A percentile compares a stretch with the other conserved stretches of the same genome.
Evolutionary conservation across 2,329 filamentous ascomycete genomes (phyloP).

Genomic region (Rhytidhysteron rufulum): DNA sequence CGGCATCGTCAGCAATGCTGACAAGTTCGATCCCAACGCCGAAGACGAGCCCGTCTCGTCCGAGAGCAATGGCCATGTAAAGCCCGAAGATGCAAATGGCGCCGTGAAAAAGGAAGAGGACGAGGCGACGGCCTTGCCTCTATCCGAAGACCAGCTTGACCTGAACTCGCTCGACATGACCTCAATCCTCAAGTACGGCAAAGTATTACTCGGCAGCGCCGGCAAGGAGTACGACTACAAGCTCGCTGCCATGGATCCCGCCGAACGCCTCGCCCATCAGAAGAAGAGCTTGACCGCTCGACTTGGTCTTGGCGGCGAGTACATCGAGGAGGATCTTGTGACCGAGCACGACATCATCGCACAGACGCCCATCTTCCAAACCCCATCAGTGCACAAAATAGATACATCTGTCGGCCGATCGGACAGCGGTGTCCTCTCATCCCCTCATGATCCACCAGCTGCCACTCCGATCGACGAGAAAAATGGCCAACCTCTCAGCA

Average conservation of each 20-base stretch:
- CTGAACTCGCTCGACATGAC: conserved; percentile 74
- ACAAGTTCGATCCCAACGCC: conserved; percentile 81
- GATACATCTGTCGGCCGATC: conserved; percentile 48
- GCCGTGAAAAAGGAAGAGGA: conserved; percentile 49
- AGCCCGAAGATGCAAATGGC: conserved; percentile 52
- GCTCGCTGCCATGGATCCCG: conserved; percentile 75
- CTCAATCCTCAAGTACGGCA: conserved; percentile 76
- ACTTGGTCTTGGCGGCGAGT: conserved; percentile 79
- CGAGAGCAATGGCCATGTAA: conserved; percentile 47
- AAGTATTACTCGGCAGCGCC: conserved; percentile 75
- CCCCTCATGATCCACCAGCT: conserved; percentile 43
- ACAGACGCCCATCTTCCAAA: conserved; percentile 34
- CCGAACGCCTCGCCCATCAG: conserved; percentile 75
- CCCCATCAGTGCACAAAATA: conserved; percentile 42
- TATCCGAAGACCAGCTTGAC: conserved; percentile 61
- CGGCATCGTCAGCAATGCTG: conserved; percentile 86
- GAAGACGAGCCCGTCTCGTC: conserved; percentile 64
- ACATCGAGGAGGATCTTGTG: conserved; percentile 79
- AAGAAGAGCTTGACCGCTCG: conserved; percentile 83
- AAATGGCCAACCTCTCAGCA: conserved; percentile 60
- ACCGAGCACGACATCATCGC: conserved; percentile 58
- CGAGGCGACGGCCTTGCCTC: conserved; percentile 38
- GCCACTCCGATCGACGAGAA: conserved; percentile 55
- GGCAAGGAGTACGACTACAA: conserved; percentile 81
- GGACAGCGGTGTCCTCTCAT: conserved; percentile 46